Percentiles rank a stretch among this genome's conserved stretches.
Conservation (phyloP, 2,329 filamentous ascomycete species). For the Aspergillus puulaauensis region DNA sequence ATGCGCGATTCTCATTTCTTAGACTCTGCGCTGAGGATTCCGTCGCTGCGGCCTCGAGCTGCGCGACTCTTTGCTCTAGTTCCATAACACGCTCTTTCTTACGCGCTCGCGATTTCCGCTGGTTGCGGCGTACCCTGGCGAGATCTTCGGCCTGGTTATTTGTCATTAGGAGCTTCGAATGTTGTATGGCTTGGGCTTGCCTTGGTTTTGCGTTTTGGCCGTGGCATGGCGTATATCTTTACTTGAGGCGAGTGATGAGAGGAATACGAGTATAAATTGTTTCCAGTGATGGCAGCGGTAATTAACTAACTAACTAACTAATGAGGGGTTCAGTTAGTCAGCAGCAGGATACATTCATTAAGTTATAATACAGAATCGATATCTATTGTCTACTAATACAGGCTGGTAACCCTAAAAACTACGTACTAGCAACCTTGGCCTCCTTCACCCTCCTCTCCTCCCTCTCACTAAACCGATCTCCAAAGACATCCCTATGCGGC, state of each 20-base stretch:
- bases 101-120: constrained; percentile 3
- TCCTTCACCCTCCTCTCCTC: constrained; percentile 24
- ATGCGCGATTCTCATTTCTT: not conserved
- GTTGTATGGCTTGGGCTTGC: not conserved
- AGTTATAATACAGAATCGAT: too few species aligned
- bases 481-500: constrained; percentile 60
- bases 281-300: too few species aligned
- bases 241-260: too few species aligned
- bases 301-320: too few species aligned
- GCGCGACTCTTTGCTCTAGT: not conserved
- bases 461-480: constrained; percentile 63
- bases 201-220: constrained; percentile 6
- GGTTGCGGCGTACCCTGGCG: constrained; percentile 1
- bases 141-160: constrained; percentile 2
- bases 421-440: not conserved
- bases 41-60: not conserved
- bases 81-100: not conserved
- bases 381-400: too few species aligned
- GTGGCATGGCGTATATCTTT: not conserved
- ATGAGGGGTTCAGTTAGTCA: too few species aligned
- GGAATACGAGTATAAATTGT: too few species aligned
- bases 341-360: too few species aligned
- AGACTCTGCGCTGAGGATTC: not conserved
- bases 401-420: too few species aligned
- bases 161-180: not conserved